These are phyloP conservation scores for Pulveroboletus sp. DNA, from an alignment of 768 basidiomycete species.

Conservation along the genomic window DNA sequence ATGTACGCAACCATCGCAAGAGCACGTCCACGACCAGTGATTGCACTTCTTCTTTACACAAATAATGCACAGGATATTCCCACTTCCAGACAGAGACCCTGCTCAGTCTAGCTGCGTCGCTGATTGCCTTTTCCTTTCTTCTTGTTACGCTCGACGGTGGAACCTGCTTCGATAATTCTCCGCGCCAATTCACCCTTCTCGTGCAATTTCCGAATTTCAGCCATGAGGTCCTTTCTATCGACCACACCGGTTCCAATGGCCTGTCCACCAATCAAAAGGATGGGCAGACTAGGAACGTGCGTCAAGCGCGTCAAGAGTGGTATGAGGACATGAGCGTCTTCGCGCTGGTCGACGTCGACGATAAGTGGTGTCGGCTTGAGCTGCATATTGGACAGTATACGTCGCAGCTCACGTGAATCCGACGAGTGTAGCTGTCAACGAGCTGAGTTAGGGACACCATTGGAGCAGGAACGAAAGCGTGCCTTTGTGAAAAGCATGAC, in stretches of 20 bases:
- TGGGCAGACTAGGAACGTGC: slow-evolving; percentile 47
- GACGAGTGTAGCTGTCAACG: slow-evolving; percentile 53
- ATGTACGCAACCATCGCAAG: background rate
- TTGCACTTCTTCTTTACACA: no score
- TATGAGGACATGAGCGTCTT: slow-evolving; percentile 58
- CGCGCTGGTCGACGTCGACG: slow-evolving; percentile 69
- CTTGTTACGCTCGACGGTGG: slow-evolving; percentile 48
- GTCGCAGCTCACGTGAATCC: slow-evolving; percentile 61
- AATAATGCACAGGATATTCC: background rate
- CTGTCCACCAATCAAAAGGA: slow-evolving; percentile 66
- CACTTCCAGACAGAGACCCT: slow-evolving; percentile 10
- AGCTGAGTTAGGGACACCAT: slow-evolving; percentile 6
- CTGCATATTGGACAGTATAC: slow-evolving; percentile 49
- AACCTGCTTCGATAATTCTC: slow-evolving; percentile 53
- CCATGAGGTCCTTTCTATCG: slow-evolving; percentile 27
- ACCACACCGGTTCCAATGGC: slow-evolving; percentile 38
- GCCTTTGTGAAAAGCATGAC: slow-evolving; percentile 76
- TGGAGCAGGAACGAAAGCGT: slow-evolving; percentile 5
- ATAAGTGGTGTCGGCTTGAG: slow-evolving; percentile 61
- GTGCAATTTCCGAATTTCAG: slow-evolving; percentile 48
- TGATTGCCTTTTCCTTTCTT: slow-evolving; percentile 41
- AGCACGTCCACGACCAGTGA: no score
- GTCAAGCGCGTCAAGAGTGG: slow-evolving; percentile 65
- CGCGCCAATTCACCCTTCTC: slow-evolving; percentile 48
- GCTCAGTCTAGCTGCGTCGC: slow-evolving; percentile 1